A percentile compares a stretch with the other conserved stretches of the same genome.
Conservation (phyloP, 2,329 filamentous ascomycete genomes). For the Phoma sp. region DNA sequence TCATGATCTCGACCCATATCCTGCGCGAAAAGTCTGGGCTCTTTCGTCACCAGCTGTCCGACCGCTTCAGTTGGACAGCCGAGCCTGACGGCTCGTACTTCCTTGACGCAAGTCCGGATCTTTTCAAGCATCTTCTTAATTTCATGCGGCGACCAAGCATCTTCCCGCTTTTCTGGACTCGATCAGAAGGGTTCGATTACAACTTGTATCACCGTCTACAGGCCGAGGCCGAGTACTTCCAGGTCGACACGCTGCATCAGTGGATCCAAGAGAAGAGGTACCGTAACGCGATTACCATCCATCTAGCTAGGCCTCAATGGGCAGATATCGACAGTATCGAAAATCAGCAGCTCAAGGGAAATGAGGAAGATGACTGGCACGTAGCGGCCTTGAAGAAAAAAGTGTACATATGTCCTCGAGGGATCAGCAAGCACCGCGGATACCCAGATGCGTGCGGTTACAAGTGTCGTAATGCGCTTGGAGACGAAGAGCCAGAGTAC, state of each 20-base stretch:
- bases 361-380: too few species aligned
- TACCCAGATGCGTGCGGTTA: slow-evolving; percentile 10
- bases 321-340: too few species aligned
- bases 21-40: slow-evolving; percentile 19
- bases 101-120: slow-evolving; percentile 47
- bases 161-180: slow-evolving; percentile 46
- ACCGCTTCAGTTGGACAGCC: slow-evolving; percentile 11
- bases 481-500: slow-evolving; percentile 6
- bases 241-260: slow-evolving; percentile 33
- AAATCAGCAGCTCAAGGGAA: too few species aligned
- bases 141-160: slow-evolving; percentile 29
- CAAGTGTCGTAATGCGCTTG: slow-evolving; percentile 5
- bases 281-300: slow-evolving; percentile 26
- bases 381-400: neutral
- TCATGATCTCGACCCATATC: slow-evolving; percentile 12
- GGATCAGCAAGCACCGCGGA: slow-evolving; percentile 18
- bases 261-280: slow-evolving; percentile 44
- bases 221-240: slow-evolving; percentile 46
- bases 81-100: slow-evolving; percentile 46
- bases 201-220: slow-evolving; percentile 43
- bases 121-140: slow-evolving; percentile 40
- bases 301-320: too few species aligned
- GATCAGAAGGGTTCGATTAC: slow-evolving; percentile 42
- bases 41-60: slow-evolving; percentile 14
- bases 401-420: slow-evolving; percentile 26